A percentile compares a stretch with the other conserved stretches of the same genome.
Evolutionary conservation across 176 grass and related monocot genomes (phyloP).

Genomic region (Carex myosuroides): DNA sequence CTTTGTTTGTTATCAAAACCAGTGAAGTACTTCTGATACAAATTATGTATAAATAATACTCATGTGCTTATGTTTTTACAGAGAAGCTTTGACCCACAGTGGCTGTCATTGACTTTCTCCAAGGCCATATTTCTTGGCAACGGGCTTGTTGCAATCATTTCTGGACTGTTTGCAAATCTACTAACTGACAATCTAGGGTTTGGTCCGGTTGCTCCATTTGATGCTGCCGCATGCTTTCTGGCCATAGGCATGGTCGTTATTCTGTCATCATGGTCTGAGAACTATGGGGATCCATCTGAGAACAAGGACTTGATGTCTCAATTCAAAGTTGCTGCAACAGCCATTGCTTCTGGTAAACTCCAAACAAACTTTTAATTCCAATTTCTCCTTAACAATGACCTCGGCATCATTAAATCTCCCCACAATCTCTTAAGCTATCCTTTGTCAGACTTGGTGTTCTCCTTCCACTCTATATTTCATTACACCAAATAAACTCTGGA

Average conservation of each 20-base stretch:
- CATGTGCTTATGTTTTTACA: constrained; percentile 17
- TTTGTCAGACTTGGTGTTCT: background rate
- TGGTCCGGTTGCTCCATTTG: constrained; percentile 40
- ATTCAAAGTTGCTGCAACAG: constrained; percentile 43
- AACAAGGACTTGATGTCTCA: constrained; percentile 39
- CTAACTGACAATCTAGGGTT: constrained; percentile 36
- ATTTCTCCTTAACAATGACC: background rate
- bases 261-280: constrained; percentile 45
- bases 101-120: constrained; percentile 47
- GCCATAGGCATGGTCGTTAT: constrained; percentile 44
- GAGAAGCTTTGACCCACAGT: constrained; percentile 45
- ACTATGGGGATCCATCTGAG: constrained; percentile 43
- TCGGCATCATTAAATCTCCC: background rate
- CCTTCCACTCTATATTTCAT: background rate
- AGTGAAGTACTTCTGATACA: background rate
- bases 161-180: constrained; percentile 45
- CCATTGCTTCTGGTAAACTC: constrained; percentile 42
- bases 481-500: background rate
- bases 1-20: background rate
- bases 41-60: background rate
- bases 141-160: constrained; percentile 38
- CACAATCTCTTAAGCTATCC: background rate
- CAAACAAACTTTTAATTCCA: background rate
- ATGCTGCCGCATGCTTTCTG: constrained; percentile 35
- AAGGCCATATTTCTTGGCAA: constrained; percentile 48